A percentile compares a stretch with the other conserved stretches of the same genome.
phyloP scores from a whole-genome alignment of 352 stramenopile genomes.

The Globisporangium spiculum region DNA sequence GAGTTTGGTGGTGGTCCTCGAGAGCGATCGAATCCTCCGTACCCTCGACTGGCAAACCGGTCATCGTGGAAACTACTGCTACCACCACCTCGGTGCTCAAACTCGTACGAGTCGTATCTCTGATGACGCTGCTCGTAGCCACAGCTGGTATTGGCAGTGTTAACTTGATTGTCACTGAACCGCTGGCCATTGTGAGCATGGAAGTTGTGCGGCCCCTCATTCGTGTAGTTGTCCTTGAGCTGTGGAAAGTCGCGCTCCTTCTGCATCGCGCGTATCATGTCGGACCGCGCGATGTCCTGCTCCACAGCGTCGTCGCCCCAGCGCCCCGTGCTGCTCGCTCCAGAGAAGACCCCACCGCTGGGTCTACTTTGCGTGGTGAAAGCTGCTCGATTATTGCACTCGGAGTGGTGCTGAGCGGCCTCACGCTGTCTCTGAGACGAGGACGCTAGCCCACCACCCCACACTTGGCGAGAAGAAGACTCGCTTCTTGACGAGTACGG shows the following conservation, averaged over 20 bases:
- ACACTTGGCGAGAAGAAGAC: not conserved
- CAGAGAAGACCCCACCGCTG: not conserved
- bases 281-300: conserved; percentile 44
- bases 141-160: not conserved
- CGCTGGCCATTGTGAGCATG: conserved; percentile 13
- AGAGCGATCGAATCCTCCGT: not conserved
- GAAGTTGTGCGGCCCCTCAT: conserved; percentile 8
- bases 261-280: conserved; percentile 24
- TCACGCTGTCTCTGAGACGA: not conserved
- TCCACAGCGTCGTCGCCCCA: conserved; percentile 80
- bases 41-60: not conserved
- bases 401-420: not conserved
- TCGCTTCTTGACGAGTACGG: not conserved
- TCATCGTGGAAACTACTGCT: not conserved
- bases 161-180: not conserved
- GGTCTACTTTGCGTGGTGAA: not conserved
- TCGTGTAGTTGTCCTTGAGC: conserved; percentile 24
- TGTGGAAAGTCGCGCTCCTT: conserved; percentile 41
- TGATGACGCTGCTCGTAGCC: not conserved
- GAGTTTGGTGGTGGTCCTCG: not conserved
- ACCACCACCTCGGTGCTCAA: not conserved
- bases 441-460: not conserved
- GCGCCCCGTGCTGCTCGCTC: conserved; percentile 27
- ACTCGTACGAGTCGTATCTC: not conserved
- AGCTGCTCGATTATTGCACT: too few species aligned